Conservation (phyloP, 2,329 filamentous ascomycete genomes). For the Xylariales sp. region DNA sequence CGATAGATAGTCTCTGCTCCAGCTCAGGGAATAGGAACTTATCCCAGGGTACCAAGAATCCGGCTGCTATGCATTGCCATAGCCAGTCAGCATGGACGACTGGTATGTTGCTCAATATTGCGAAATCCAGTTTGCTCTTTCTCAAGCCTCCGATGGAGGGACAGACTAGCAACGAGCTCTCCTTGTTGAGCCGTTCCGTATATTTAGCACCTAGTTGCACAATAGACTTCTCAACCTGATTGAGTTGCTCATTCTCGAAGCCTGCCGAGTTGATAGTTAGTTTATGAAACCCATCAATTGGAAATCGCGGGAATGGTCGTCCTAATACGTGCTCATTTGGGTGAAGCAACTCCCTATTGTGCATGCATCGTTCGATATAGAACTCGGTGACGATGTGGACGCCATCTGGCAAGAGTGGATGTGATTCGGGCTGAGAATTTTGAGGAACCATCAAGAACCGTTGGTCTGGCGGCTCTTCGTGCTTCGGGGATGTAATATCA, state of each 20-base stretch:
- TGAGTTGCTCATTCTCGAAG: conserved; percentile 77
- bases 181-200: conserved; percentile 67
- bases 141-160: conserved; percentile 52
- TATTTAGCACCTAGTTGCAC: conserved; percentile 75
- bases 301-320: conserved; percentile 68
- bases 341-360: conserved; percentile 66
- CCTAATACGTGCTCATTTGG: conserved; percentile 70
- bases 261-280: conserved; percentile 75
- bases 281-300: conserved; percentile 63
- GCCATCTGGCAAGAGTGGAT: conserved; percentile 34
- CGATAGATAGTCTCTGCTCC: conserved; percentile 22
- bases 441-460: conserved; percentile 55
- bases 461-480: conserved; percentile 26
- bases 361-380: conserved; percentile 86
- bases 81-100: conserved; percentile 82
- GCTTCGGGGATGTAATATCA: conserved; percentile 28
- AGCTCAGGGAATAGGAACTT: conserved; percentile 45
- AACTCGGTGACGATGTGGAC: conserved; percentile 72
- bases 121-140: conserved; percentile 75
- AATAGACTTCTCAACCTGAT: conserved; percentile 76
- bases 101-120: conserved; percentile 69
- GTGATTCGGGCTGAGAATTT: conserved; percentile 38
- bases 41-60: conserved; percentile 40
- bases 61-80: conserved; percentile 68
- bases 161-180: conserved; percentile 75